Percentiles rank a stretch among this genome's conserved stretches.
Conservation (phyloP, 1,139 yeast species). For the Yamadazyma sp. region DNA sequence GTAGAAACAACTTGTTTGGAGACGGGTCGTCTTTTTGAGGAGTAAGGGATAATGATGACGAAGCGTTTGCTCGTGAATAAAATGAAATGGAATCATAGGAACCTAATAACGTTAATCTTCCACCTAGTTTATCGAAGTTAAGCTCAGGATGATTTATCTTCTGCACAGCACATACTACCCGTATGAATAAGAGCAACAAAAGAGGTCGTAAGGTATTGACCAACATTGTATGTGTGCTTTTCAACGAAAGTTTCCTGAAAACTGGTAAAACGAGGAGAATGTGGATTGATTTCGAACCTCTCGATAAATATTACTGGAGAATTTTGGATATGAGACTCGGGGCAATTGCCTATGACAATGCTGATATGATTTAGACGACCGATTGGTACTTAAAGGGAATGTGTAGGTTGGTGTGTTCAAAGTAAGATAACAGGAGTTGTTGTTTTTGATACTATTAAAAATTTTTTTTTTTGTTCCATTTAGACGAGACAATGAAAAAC, state of each 20-base stretch:
- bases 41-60: slow-evolving; percentile 22
- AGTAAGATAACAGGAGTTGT: neutral
- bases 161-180: neutral
- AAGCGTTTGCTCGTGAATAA: slow-evolving; percentile 54
- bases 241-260: too few relatives aligned
- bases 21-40: slow-evolving; percentile 3
- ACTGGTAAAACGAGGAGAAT: too few relatives aligned
- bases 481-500: slow-evolving; percentile 3
- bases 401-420: neutral
- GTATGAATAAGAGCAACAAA: neutral
- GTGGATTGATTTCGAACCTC: too few relatives aligned
- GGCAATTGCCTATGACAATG: neutral
- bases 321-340: neutral
- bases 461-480: neutral
- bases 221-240: neutral
- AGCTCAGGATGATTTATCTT: slow-evolving; percentile 24
- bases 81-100: slow-evolving; percentile 60
- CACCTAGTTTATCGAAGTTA: slow-evolving; percentile 33
- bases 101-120: slow-evolving; percentile 63
- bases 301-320: too few relatives aligned
- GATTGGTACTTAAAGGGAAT: too few relatives aligned
- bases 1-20: slow-evolving; percentile 27
- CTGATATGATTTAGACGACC: too few relatives aligned
- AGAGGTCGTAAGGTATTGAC: slow-evolving; percentile 1
- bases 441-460: neutral